Conservation (phyloP, 306 rosid genomes). For the Glycyrrhiza uralensis region DNA sequence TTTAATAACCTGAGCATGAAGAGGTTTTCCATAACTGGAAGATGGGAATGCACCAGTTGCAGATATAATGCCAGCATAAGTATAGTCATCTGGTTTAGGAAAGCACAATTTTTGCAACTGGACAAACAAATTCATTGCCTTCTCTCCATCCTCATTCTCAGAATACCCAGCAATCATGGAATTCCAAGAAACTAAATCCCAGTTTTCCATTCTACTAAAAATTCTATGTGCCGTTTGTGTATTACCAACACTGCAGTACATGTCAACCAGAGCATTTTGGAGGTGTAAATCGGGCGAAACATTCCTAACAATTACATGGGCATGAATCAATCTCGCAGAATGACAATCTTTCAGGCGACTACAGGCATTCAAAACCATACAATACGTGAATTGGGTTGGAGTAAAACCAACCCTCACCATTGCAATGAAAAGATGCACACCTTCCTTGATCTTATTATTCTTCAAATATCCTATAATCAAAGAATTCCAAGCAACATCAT, state of each 20-base stretch:
- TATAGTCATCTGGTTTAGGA: constrained; percentile 68
- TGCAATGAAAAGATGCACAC: constrained; percentile 38
- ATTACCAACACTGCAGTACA: constrained; percentile 72
- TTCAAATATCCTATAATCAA: constrained; percentile 60
- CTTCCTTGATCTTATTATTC: constrained; percentile 40
- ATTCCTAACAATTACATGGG: constrained; percentile 47
- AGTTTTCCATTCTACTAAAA: constrained; percentile 46
- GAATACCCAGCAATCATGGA: constrained; percentile 74
- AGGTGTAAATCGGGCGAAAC: constrained; percentile 54
- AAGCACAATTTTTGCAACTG: constrained; percentile 34
- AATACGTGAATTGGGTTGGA: constrained; percentile 66
- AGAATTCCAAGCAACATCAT: constrained; percentile 75
- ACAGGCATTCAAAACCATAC: constrained; percentile 62
- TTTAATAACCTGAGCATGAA: constrained; percentile 63
- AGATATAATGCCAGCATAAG: constrained; percentile 59
- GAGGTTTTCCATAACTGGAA: constrained; percentile 54
- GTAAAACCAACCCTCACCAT: constrained; percentile 50
- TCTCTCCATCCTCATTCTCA: constrained; percentile 56
- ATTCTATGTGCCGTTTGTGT: constrained; percentile 41
- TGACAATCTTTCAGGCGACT: constrained; percentile 43
- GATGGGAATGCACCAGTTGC: constrained; percentile 41
- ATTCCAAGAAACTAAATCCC: constrained; percentile 83
- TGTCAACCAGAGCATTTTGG: constrained; percentile 69
- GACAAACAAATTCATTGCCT: constrained; percentile 56
- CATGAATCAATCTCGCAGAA: constrained; percentile 58